Percentiles rank a stretch among this genome's conserved stretches.
phyloP scores from a whole-genome alignment of 495 filamentous ascomycete genomes.

The Penicillium parvum region DNA sequence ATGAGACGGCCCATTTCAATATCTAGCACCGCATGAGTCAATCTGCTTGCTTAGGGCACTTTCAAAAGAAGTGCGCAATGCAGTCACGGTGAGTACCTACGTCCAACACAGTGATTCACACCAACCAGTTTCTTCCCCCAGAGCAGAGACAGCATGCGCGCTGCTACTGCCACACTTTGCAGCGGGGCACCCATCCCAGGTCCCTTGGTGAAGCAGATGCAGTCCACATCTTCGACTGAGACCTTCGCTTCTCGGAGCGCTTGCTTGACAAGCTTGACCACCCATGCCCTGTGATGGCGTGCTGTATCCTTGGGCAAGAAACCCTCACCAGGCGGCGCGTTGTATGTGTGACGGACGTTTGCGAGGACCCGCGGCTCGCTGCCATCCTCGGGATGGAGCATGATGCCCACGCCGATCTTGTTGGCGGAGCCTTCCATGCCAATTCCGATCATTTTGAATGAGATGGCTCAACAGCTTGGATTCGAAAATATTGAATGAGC shows the following conservation, averaged over 20 bases:
- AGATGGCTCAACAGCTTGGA: no score
- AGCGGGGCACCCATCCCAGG: conserved; percentile 96
- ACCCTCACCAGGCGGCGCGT: conserved; percentile 85
- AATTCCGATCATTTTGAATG: conserved; percentile 66
- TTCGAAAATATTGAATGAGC: no score
- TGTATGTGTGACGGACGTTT: conserved; percentile 91
- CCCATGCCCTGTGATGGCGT: conserved; percentile 80
- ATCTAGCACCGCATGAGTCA: conserved; percentile 35
- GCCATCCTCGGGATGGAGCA: conserved; percentile 66
- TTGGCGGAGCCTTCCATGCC: conserved; percentile 97
- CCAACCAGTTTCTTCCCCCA: conserved; percentile 86
- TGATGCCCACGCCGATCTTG: conserved; percentile 92
- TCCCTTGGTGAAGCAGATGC: conserved; percentile 92
- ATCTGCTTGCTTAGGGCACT: not conserved
- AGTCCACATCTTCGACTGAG: conserved; percentile 63
- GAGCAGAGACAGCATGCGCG: conserved; percentile 73
- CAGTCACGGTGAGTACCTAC: conserved; percentile 42
- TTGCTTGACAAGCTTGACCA: conserved; percentile 71
- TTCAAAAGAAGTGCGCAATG: not conserved
- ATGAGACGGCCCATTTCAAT: conserved; percentile 98
- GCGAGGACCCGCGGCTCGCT: conserved; percentile 72
- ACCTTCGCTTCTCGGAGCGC: conserved; percentile 68
- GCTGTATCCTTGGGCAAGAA: conserved; percentile 97
- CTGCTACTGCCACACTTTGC: conserved; percentile 81
- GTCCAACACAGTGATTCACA: conserved; percentile 96